Evolutionary conservation across 1,284 basidiomycete genomes (phyloP).

Genomic region (Cutaneotrichosporon mucoides): DNA sequence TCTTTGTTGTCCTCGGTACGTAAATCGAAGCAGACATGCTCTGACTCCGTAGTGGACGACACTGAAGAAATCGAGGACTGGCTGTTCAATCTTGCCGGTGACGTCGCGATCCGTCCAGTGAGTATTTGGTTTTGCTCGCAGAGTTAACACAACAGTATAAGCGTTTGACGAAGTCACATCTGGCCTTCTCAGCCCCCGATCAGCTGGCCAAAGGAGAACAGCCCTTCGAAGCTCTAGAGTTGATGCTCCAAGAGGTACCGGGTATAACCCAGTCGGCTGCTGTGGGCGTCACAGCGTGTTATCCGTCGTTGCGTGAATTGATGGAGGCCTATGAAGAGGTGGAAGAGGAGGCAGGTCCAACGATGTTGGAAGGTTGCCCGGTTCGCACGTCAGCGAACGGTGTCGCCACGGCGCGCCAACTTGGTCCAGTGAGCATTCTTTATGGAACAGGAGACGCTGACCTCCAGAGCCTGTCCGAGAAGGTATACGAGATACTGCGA

Average conservation of each 20-base stretch:
- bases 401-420: conserved; percentile 27
- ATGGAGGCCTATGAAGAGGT: conserved; percentile 40
- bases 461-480: conserved; percentile 30
- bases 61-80: conserved; percentile 47
- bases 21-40: background rate
- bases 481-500: conserved; percentile 36
- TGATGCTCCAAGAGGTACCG: conserved; percentile 48
- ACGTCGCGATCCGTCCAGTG: conserved; percentile 47
- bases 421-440: conserved; percentile 31
- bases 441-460: conserved; percentile 4
- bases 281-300: conserved; percentile 31
- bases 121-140: conserved; percentile 9
- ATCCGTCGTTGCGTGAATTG: conserved; percentile 34
- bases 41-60: conserved; percentile 36
- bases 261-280: conserved; percentile 44
- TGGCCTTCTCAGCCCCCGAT: conserved; percentile 42
- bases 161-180: conserved; percentile 45
- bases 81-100: conserved; percentile 46
- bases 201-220: conserved; percentile 21
- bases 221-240: conserved; percentile 33
- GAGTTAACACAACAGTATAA: conserved; percentile 28
- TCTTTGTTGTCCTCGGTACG: conserved; percentile 44
- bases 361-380: conserved; percentile 37
- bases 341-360: conserved; percentile 19
- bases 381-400: conserved; percentile 35